Percentiles rank a stretch among this genome's conserved stretches.
phyloP scores from a whole-genome alignment of 78 protist genomes.

The Dictyostelium citrinum region DNA sequence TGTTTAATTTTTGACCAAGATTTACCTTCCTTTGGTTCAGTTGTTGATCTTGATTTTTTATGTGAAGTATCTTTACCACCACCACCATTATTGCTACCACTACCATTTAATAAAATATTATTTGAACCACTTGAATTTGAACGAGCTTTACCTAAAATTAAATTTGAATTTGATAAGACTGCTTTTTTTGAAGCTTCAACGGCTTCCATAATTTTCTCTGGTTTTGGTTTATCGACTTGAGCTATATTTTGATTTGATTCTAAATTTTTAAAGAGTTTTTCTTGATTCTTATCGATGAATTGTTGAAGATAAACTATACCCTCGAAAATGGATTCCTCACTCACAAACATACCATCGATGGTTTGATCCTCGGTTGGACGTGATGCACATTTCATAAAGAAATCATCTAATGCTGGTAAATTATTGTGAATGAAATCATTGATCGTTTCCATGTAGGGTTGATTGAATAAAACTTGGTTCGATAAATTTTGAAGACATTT shows the following conservation, averaged over 20 bases:
- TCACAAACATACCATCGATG: slow-evolving; percentile 71
- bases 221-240: neutral
- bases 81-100: neutral
- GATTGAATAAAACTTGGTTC: slow-evolving; percentile 62
- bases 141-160: neutral
- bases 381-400: slow-evolving; percentile 35
- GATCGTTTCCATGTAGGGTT: slow-evolving; percentile 64
- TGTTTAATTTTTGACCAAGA: slow-evolving; percentile 42
- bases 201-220: slow-evolving; percentile 23
- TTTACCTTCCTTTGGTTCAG: neutral
- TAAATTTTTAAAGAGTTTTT: neutral
- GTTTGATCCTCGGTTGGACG: slow-evolving; percentile 73
- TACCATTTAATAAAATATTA: neutral
- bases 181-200: slow-evolving; percentile 51
- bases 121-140: slow-evolving; percentile 21
- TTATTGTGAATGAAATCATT: slow-evolving; percentile 52
- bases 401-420: slow-evolving; percentile 43
- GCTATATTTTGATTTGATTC: neutral
- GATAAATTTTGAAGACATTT: slow-evolving; percentile 73
- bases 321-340: slow-evolving; percentile 37
- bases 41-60: neutral
- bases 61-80: neutral
- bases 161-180: neutral
- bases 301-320: slow-evolving; percentile 63
- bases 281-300: slow-evolving; percentile 62